phyloP scores from a whole-genome alignment of 2,329 filamentous ascomycete genomes.

The Alternaria sp. region DNA sequence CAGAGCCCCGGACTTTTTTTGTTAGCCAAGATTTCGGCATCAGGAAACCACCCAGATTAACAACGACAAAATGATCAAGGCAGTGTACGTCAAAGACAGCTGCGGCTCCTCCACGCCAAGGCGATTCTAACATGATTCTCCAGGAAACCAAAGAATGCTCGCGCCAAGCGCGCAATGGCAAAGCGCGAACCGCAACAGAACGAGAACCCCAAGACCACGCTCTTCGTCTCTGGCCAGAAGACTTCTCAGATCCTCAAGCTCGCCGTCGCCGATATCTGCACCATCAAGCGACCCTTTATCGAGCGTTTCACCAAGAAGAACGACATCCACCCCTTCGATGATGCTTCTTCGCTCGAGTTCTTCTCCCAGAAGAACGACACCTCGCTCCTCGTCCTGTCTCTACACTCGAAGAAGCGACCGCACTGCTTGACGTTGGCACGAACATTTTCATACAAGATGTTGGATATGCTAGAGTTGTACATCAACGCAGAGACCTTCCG shows the following conservation, averaged over 20 bases:
- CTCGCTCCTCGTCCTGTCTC: constrained; percentile 82
- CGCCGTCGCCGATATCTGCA: constrained; percentile 83
- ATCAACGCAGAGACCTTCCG: constrained; percentile 78
- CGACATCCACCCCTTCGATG: constrained; percentile 91
- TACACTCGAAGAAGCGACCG: constrained; percentile 92
- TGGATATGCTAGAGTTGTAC: constrained; percentile 94
- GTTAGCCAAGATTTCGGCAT: constrained; percentile 33
- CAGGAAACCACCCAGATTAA: constrained; percentile 15
- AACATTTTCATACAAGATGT: constrained; percentile 83
- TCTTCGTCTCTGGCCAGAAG: constrained; percentile 87
- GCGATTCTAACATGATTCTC: constrained; percentile 6
- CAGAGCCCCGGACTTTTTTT: constrained; percentile 19
- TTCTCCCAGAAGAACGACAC: constrained; percentile 97
- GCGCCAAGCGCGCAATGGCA: constrained; percentile 93
- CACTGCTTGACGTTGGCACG: constrained; percentile 85
- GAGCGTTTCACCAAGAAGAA: constrained; percentile 99
- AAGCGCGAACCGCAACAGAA: constrained; percentile 87
- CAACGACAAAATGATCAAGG: constrained; percentile 40
- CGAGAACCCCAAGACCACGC: constrained; percentile 89
- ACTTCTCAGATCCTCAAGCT: constrained; percentile 85
- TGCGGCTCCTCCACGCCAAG: fast-evolving
- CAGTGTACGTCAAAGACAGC: constrained; percentile 33
- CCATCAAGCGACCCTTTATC: constrained; percentile 82
- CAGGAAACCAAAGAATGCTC: constrained; percentile 78
- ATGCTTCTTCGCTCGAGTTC: constrained; percentile 87